Conservation (phyloP, 805 yeast species). For the Ogataea pini region DNA sequence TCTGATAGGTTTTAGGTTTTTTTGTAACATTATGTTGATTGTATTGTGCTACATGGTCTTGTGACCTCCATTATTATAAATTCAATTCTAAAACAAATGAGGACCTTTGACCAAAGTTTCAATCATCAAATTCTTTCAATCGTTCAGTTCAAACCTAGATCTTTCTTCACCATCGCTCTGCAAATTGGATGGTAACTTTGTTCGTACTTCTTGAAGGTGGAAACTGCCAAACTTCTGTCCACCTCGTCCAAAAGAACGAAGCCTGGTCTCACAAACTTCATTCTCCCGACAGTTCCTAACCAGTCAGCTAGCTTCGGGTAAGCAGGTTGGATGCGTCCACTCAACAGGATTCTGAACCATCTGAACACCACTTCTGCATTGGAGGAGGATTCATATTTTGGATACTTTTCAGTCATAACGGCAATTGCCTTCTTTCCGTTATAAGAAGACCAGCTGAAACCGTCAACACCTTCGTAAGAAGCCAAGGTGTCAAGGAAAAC, state of each 20-base stretch:
- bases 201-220: constrained; percentile 62
- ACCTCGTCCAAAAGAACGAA: constrained; percentile 64
- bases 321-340: constrained; percentile 47
- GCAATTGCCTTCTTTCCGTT: constrained; percentile 36
- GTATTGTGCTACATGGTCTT: constrained; percentile 6
- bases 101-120: not conserved
- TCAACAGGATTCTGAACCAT: constrained; percentile 68
- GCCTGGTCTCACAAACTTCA: constrained; percentile 92
- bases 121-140: not conserved
- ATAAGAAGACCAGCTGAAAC: constrained; percentile 37
- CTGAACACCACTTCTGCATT: constrained; percentile 84
- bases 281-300: constrained; percentile 90
- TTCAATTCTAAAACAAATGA: not conserved
- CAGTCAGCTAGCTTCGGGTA: constrained; percentile 68
- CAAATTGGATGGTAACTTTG: constrained; percentile 82
- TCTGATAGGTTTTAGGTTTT: not conserved
- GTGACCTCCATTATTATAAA: constrained; percentile 5
- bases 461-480: constrained; percentile 47
- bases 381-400: constrained; percentile 49
- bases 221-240: constrained; percentile 63
- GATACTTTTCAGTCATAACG: constrained; percentile 35
- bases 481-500: constrained; percentile 74
- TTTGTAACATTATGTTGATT: constrained; percentile 5
- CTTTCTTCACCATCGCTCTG: constrained; percentile 78
- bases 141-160: constrained; percentile 45